Base-by-base conservation (phyloP, 345 rosid species). In the Gossypioides kirkii region DNA sequence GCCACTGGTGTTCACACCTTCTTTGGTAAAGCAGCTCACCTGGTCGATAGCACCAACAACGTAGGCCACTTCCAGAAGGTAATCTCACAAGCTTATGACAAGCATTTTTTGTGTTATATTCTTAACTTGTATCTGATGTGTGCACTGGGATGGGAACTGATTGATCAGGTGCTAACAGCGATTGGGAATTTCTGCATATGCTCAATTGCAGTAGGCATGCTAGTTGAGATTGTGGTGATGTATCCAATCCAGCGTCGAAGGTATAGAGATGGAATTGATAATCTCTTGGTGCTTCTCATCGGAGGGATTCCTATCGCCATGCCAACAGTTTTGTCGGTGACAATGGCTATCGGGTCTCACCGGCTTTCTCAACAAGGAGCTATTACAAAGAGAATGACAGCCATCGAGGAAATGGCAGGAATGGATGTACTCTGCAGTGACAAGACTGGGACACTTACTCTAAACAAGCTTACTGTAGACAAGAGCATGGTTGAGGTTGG, bases 391-490 rank as follows among this genome's bases (percentile, higher is more conserved):
- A 58, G 62, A 23, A 58, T 58, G 62, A 58, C 62, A 25, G 62
- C 36, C 12, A 58, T 58, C 26, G 62, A 58, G 62, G 62, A 58
- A 58, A 58, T 58, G 91, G 91, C 94, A 14, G 94, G 94, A 66
- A 89, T 89, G 90, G 77, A 74, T 53, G 77, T 74, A 22, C 62
- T 58, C 38, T 58, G 62, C 62, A 58, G 62, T 58, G 62, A 58
- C 62, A 58, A 58, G 62, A 58, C 62, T 58, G 62, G 62, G 9
- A 58, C 62, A 58, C 62, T 58, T 58, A 58, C 62, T 58, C 38
- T 58, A 12, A 58, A 58, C 62, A 58, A 58, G 62, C 62, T 58
- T 23, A 58, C 62, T 11, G 62, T 58, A 23, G 62, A 58, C 62
- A 58, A 58, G 62, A 58, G 62, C 62, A 58, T 58, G 38, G 62